Evolutionary conservation across 257 asterid species (phyloP), one percentile per base, ranked within the genome.

Genomic region (Lantana camara): DNA sequence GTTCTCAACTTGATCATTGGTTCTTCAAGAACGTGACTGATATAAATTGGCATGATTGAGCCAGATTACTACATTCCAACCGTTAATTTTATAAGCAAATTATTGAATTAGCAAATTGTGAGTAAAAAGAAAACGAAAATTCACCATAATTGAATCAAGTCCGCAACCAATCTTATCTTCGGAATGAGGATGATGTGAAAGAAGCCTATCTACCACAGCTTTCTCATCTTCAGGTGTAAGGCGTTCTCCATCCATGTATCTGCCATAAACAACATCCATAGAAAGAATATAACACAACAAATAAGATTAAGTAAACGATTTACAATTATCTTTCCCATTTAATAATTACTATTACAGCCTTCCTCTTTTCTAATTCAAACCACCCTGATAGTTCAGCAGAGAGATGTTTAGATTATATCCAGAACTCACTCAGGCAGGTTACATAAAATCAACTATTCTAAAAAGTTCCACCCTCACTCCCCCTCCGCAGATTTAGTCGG

Each of bases 101-200:
- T n/a, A n/a, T n/a, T n/a, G n/a, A 38, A 37, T 37, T 23, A 45
- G 17, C 5, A 15, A 1, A 24, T 14, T 3, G 42, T n/a, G n/a
- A n/a, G n/a, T n/a, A n/a, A n/a, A n/a, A n/a, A 49, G 11, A 77
- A 13, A 4, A 65, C 4, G 56, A 51, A 66, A 63, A 81, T 95
- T 77, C 62, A 90, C 99, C 99, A 94, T 90, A 59, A 94, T 94
- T 10, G 92, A 90, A 75, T 94, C 93, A 37, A 94, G 78, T n/a
- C 99, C 99, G 61, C 89, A 79, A 19, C 97, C 99, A 72, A 94
- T 88, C 80, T 94, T 94, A 54, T 84, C 97, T 70, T 74, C 83
- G 27, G 80, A 78, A 77, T 74, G 95, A 57, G 99, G 99, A 79
- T 93, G 99, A 77, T 90, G 82, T 6, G 73, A 80, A 73, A 93